Evolutionary conservation across 441 rosid species (phyloP), one percentile per base, ranked within the genome.

Genomic region (Eruca vesicaria): DNA sequence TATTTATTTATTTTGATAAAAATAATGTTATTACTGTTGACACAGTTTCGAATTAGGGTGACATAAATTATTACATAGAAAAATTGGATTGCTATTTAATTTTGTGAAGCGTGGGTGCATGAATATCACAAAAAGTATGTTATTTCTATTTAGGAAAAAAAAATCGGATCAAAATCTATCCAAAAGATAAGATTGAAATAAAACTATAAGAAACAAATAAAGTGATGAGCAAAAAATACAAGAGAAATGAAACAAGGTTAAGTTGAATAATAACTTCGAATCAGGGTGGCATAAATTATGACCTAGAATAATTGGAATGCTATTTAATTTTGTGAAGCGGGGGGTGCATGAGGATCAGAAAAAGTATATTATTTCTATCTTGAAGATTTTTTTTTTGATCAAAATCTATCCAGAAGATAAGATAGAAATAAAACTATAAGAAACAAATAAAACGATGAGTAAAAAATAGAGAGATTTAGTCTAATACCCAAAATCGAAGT

Each of bases 31-130:
- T 14, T 9, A 57, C 23, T 66, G 23, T 71, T 76, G 75, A 71
- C 33, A 77, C 69, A 35, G 68, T 64, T 70, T 63, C 29, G 61
- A 64, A 63, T 9, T 38, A 71, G 15, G 19, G 59, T 76, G 9
- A 43, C 60, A 31, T 74, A 16, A 20, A 20, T 14, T 38, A 56
- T 36, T 63, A 48, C 29, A 11, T 10, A 1, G 0, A 28, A 45
- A 23, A 15, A 0, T 7, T 29, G 11, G 29, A 66, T 28, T 2
- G 59, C 16, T 29, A 9, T 31, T 16, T 28, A 43, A 41, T 64
- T 2, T 23, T 23, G n/a, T 41, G 8, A 11, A 64, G 9, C n/a
- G 35, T 23, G 12, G 1, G 21, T 38, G 55, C 4, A 36, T 63
- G 18, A 29, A 26, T 60, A 32, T 29, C 64, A 20, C 23, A 31